A percentile compares a stretch with the other conserved stretches of the same genome.
Evolutionary conservation across 176 grass and related monocot species (phyloP).

Genomic region (Guadua angustifolia): DNA sequence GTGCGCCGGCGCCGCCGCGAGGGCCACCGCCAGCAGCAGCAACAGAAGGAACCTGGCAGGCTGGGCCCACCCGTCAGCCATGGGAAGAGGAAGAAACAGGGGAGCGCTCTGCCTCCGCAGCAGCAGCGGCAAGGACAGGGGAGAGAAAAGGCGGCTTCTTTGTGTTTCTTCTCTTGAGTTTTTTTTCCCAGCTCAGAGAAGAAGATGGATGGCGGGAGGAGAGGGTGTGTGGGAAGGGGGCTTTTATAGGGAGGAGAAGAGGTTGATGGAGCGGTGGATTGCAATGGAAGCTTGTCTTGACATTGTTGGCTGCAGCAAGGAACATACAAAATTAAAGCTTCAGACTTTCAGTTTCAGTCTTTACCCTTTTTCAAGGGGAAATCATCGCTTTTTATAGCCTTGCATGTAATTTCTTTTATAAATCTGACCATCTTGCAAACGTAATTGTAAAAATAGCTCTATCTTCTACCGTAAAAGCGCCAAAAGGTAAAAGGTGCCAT

Average conservation of each 20-base stretch:
- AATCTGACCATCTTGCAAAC: too few relatives aligned
- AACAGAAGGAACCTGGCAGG: conserved; percentile 27
- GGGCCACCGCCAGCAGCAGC: conserved; percentile 17
- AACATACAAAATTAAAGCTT: neutral
- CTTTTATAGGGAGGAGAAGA: conserved; percentile 16
- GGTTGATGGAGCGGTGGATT: neutral
- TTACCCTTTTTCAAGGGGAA: neutral
- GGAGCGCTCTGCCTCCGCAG: neutral
- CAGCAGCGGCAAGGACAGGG: conserved; percentile 22
- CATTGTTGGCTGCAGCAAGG: conserved; percentile 36
- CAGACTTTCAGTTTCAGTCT: neutral
- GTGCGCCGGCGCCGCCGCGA: conserved; percentile 15
- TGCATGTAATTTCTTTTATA: too few relatives aligned
- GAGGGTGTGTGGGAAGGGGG: neutral
- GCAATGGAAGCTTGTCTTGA: neutral
- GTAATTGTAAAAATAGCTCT: too few relatives aligned
- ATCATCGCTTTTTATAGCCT: too few relatives aligned
- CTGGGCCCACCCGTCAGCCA: conserved; percentile 42
- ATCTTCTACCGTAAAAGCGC: too few relatives aligned
- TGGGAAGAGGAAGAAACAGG: neutral
- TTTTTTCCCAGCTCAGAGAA: neutral
- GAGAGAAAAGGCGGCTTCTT: neutral
- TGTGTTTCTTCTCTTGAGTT: conserved; percentile 13
- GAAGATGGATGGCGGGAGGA: neutral
- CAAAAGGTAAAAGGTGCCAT: too few relatives aligned